phyloP scores from a whole-genome alignment of 1,284 basidiomycete species.

The Cryptococcus sp. region DNA sequence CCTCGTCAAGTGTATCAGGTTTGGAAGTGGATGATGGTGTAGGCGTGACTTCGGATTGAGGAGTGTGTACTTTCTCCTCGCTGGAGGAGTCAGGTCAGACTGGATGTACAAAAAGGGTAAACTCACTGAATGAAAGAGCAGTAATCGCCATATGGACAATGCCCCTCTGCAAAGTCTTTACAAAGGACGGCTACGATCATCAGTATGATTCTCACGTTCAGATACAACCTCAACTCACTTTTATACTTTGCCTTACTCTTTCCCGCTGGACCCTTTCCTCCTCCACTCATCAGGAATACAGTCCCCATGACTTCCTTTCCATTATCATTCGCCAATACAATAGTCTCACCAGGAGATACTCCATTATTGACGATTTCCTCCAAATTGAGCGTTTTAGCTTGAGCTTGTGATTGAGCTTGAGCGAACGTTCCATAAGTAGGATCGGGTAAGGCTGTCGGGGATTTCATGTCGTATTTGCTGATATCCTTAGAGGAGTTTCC shows the following conservation, averaged over 20 bases:
- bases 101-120: not conserved
- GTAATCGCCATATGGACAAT: conserved; percentile 44
- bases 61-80: not conserved
- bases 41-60: too few relatives aligned
- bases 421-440: conserved; percentile 42
- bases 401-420: conserved; percentile 15
- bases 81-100: not conserved
- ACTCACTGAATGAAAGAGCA: conserved; percentile 47
- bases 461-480: conserved; percentile 7
- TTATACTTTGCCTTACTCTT: conserved; percentile 41
- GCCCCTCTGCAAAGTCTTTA: conserved; percentile 37
- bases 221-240: conserved; percentile 25
- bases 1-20: too few relatives aligned
- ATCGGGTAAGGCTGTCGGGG: conserved; percentile 7
- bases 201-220: not conserved
- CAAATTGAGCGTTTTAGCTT: conserved; percentile 7
- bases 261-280: conserved; percentile 42
- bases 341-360: conserved; percentile 28
- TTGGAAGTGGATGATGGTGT: too few relatives aligned
- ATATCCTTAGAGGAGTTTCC: conserved; percentile 2
- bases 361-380: conserved; percentile 3
- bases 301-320: conserved; percentile 35
- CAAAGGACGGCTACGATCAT: conserved; percentile 36
- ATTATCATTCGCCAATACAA: conserved; percentile 20
- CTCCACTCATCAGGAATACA: conserved; percentile 45